Base-by-base conservation (phyloP, 352 stramenopile species). In the Globisporangium solare region DNA sequence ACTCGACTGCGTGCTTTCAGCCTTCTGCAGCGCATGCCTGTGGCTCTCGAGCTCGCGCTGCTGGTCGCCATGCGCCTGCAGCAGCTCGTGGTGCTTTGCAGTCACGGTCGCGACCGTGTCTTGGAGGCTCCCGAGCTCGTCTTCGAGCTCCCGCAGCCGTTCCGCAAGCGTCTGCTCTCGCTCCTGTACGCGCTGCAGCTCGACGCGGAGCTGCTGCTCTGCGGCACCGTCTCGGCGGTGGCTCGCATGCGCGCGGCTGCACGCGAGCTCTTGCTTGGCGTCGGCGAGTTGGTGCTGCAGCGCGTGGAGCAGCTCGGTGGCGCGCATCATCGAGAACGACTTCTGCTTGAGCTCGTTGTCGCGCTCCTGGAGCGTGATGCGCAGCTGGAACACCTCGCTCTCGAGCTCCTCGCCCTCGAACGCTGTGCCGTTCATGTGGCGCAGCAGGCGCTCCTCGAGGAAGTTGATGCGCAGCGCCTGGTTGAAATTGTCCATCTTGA, bases 401-500 rank as follows among this genome's bases (percentile, higher is more conserved):
- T 88, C 77, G 43, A 88, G 60, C 32, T 85, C 77, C 53, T 88
- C 74, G 22, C 68, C 75, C 41, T 68, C 59, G 49, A 88, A 85
- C 22, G 77, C 77, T 35, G 74, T 82, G 48, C 73, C 79, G 49
- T 87, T 64, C 58, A 83, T 83, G 57, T 81, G 73, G 24, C 72
- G 71, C 27, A 80, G 54, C 49, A 93, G 63, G n/a, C 76, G 73
- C 56, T 91, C 73, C 54, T 93, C 67, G 37, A 74, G 43, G 22
- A 60, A 74, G 40, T 69, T 63, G 43, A 72, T 71, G 5, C 67
- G 64, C 64, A 74, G 60, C 54, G 66, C 64, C 40, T 64, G 56
- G 56, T 74, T 71, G 53, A 74, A 74, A 18, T 86, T 87, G 50
- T 88, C 80, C 64, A 83, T 89, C 22, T 73, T 66, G 5, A 93